Base-by-base conservation (phyloP, 257 asterid species). In the Anisodus tanguticus region DNA sequence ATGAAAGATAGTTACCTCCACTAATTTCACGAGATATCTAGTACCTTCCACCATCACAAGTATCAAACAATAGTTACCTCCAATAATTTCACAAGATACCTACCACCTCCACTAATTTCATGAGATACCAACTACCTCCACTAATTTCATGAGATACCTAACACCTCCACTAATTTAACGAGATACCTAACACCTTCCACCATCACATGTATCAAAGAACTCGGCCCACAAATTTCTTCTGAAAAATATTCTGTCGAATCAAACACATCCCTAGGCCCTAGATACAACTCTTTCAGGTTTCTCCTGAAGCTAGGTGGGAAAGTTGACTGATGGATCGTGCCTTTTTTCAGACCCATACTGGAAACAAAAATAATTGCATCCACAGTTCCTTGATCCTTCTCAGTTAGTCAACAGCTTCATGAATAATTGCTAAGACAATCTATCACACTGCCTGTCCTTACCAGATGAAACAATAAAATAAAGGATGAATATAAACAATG, bases 351-450 rank as follows among this genome's bases (percentile, higher is more conserved):
- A n/a, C n/a, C 80, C 80, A 72, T 5, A 47, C 5, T 5, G 59
- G n/a, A 47, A 74, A 45, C 41, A 19, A 47, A 47, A 47, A 47
- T 19, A 2, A 22, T 11, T 74, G 60, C 80, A 74, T 74, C 19
- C 9, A 19, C 1, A 19, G 60, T 47, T 0, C 19, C 60, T 72
- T 47, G 60, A 19, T 0, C 19, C 60, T 72, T 47, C 60, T 22
- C 80, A 47, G 19, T 49, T 51, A 54, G 39, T 47, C 60, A 49
- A 74, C 9, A 45, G 59, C 41, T 47, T 72, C 9, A 72, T 47
- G 80, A 72, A 47, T 71, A n/a, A 71, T 72, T 49, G 80, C 60
- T 72, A 3, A 22, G 80, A 47, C 3, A 19, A 47, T 47, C 43
- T 11, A 11, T 72, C 80, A 72, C 57, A 53, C 39, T 45, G n/a